Evolutionary conservation across 306 rosid species (phyloP).

Genomic region (Rosa chinensis): DNA sequence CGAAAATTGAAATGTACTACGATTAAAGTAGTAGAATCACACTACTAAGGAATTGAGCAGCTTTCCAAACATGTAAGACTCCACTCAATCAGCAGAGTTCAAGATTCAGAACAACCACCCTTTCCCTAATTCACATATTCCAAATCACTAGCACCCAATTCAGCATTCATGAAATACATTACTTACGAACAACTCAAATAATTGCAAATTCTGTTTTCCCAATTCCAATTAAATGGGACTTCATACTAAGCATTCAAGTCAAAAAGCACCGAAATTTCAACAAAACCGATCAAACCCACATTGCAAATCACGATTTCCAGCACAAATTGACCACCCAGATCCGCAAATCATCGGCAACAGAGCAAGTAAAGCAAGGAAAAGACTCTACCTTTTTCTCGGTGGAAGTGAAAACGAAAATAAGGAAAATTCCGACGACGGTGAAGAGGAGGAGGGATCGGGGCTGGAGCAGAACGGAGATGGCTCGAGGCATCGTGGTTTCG

Average conservation of each 20-base stretch:
- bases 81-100: not conserved
- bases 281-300: constrained; percentile 6
- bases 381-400: constrained; percentile 18
- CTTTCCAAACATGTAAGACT: not conserved
- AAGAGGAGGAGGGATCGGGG: constrained; percentile 54
- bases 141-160: not conserved
- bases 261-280: constrained; percentile 12
- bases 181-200: not conserved
- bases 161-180: not conserved
- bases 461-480: constrained; percentile 47
- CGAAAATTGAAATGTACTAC: not conserved
- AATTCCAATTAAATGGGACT: not conserved
- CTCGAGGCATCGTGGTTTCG: constrained; percentile 57
- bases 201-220: not conserved
- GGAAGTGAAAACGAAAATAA: constrained; percentile 43
- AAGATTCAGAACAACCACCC: not conserved
- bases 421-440: constrained; percentile 39
- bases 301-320: not conserved
- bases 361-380: not conserved
- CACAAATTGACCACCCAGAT: constrained; percentile 26
- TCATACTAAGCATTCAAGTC: not conserved
- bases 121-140: not conserved
- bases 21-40: not conserved
- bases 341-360: not conserved
- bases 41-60: not conserved